Conservation (phyloP, 2,329 filamentous ascomycete species). For the Sphaerulina vaccinii region DNA sequence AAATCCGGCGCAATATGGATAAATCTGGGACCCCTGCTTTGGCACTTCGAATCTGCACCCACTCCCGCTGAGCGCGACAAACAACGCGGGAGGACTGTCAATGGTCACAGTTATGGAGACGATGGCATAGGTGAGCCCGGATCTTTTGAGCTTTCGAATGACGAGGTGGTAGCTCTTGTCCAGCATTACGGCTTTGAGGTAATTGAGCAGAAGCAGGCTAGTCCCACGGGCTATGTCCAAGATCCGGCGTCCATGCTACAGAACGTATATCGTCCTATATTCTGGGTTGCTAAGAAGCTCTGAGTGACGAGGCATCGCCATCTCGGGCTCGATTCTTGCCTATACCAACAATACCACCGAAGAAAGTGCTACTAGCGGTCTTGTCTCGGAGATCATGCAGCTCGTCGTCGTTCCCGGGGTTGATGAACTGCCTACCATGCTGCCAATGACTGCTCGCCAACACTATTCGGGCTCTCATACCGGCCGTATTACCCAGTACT, state of each 20-base stretch:
- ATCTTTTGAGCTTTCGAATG: conserved; percentile 83
- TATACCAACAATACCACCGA: too few species aligned
- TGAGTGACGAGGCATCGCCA: conserved; percentile 3
- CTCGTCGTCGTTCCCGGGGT: conserved; percentile 1
- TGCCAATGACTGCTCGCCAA: conserved; percentile 4
- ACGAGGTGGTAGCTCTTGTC: conserved; percentile 79
- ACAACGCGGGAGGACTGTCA: conserved; percentile 8
- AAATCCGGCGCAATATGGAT: conserved; percentile 76
- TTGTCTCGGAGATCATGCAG: not conserved
- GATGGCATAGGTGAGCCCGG: conserved; percentile 75
- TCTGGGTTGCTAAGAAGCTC: conserved; percentile 82
- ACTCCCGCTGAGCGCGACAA: conserved; percentile 51
- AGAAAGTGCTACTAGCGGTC: not conserved
- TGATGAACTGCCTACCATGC: not conserved
- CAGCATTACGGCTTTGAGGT: conserved; percentile 74
- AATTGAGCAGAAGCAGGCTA: conserved; percentile 47
- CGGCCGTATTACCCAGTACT: not conserved
- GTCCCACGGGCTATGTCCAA: conserved; percentile 79
- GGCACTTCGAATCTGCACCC: conserved; percentile 85
- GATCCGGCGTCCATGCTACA: conserved; percentile 82
- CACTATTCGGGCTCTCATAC: not conserved
- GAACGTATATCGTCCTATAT: conserved; percentile 74
- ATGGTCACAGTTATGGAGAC: conserved; percentile 10
- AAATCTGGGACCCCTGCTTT: conserved; percentile 86
- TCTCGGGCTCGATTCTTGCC: not conserved